Base-by-base conservation (phyloP, 148 eudicot species). In the Rhododendron molle region DNA sequence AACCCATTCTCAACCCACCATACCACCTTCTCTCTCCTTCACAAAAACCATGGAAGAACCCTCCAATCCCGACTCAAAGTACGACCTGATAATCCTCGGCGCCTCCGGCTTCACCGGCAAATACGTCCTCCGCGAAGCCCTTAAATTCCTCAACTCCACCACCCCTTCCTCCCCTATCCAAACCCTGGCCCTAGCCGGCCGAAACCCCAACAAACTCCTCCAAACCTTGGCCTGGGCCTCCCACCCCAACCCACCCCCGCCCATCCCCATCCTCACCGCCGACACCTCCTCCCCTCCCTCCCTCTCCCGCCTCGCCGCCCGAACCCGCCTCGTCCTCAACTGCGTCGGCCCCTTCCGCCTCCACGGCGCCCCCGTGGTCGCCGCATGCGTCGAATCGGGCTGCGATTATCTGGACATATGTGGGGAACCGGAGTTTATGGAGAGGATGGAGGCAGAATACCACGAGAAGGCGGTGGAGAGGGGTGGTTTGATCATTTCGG, bases 351-450 rank as follows among this genome's bases (percentile, higher is more conserved):
- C 98, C 5, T 96, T 93, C 36, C 92, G 98, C 18, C 89, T 84
- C 73, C 87, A 93, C 83, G 96, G 98, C 12, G 87, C 88, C 43
- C 91, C 93, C 15, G 94, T 92, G 1, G 94, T 94, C 0, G 83
- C 89, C n/a, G 98, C 98, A 0, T 93, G 98, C 76, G 89, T 89
- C 20, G 95, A 92, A 0, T 14, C 80, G 15, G 96, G 98, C 13
- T 92, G 94, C 65, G 96, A 94, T 65, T 96, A 96, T 84, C 46
- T 96, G 30, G 99, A 96, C 77, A 94, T 96, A 10, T 90, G 92
- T 12, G 98, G 98, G 0, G 99, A 96, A 86, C 96, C 98, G 21
- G 99, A 94, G 92, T 94, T 94, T 67, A 96, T 96, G 99, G 99
- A 96, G 91, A 84, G 84, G 46, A 85, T 91, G 89, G 99, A 94